These are phyloP conservation scores for Pelargonium myrrhifolium DNA, from an alignment of 441 rosid genomes.

Conservation along the genomic window DNA sequence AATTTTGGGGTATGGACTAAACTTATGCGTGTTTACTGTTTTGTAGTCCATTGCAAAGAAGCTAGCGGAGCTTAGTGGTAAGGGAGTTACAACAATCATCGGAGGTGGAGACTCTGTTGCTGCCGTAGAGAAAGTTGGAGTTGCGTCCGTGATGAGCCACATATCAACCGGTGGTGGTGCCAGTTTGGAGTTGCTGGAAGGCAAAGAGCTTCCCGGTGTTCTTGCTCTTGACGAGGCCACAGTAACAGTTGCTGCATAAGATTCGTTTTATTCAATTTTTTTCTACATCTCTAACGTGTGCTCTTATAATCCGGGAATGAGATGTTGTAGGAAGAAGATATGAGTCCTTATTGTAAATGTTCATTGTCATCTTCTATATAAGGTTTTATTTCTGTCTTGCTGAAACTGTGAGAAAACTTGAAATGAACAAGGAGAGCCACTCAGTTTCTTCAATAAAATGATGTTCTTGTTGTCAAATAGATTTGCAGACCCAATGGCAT, in stretches of 20 bases:
- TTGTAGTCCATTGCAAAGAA: constrained; percentile 54
- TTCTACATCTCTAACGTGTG: constrained; percentile 1
- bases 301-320: constrained; percentile 17
- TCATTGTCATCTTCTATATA: constrained; percentile 14
- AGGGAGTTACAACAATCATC: constrained; percentile 61
- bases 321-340: constrained; percentile 22
- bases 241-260: constrained; percentile 46
- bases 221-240: constrained; percentile 51
- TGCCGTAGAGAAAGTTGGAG: constrained; percentile 57
- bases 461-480: not conserved
- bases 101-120: constrained; percentile 73
- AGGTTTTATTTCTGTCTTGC: constrained; percentile 15
- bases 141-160: constrained; percentile 60
- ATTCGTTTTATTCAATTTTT: constrained; percentile 15
- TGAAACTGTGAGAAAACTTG: not conserved
- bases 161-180: constrained; percentile 70
- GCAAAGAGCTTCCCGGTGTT: constrained; percentile 57
- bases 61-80: constrained; percentile 53
- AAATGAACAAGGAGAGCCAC: constrained; percentile 4
- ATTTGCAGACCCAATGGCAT: no score
- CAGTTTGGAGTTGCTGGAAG: constrained; percentile 60
- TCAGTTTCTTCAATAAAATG: not conserved
- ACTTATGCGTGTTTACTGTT: not conserved
- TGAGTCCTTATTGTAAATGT: constrained; percentile 33
- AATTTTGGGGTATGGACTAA: not conserved